Base-by-base conservation (phyloP, 106 monocot genomes). In the Iris macrosiphon region DNA sequence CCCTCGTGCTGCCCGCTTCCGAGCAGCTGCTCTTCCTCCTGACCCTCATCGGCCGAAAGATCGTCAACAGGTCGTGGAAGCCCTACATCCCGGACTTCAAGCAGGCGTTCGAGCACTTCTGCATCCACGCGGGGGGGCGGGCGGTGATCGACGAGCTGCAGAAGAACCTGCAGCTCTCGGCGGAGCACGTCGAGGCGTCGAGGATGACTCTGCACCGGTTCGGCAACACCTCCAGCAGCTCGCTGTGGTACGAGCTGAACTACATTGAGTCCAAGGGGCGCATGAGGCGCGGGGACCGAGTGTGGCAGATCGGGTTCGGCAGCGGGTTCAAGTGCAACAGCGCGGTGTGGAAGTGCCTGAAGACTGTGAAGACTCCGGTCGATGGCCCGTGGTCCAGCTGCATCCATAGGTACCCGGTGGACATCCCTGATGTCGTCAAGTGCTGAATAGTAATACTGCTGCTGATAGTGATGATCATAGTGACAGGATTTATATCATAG, bases 131-230 rank as follows among this genome's bases (percentile, higher is more conserved):
- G 17, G 93, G 93, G 3, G 89, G 89, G 4, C 53, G 75, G 40
- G 89, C 84, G 43, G 89, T 85, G 64, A 81, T 90, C 52, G 89
- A 90, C 66, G 89, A 80, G 62, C 38, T 90, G 20, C 84, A 85
- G 80, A 85, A 78, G 78, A 85, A 72, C 51, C 71, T 89, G 21
- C 68, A 55, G 61, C 72, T 89, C 18, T 66, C 74, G 16, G 35
- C 70, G 29, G 56, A 70, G 66, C 79, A 89, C 77, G 84, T 89
- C 37, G 89, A 89, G 71, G 73, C 89, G 22, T 84, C 89, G 10
- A 61, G 89, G 31, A 89, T 84, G 84, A 67, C 84, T 14, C 66
- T 89, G 34, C 89, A 84, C 59, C 75, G 89, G 27, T 89, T 84
- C 58, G 84, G 89, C 17, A 89, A 89, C 71, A 89, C 89, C 20